A percentile compares a stretch with the other conserved stretches of the same genome.
These are phyloP conservation scores for Cladophialophora exuberans DNA, from an alignment of 2,329 filamentous ascomycete genomes.

Conservation along the genomic window DNA sequence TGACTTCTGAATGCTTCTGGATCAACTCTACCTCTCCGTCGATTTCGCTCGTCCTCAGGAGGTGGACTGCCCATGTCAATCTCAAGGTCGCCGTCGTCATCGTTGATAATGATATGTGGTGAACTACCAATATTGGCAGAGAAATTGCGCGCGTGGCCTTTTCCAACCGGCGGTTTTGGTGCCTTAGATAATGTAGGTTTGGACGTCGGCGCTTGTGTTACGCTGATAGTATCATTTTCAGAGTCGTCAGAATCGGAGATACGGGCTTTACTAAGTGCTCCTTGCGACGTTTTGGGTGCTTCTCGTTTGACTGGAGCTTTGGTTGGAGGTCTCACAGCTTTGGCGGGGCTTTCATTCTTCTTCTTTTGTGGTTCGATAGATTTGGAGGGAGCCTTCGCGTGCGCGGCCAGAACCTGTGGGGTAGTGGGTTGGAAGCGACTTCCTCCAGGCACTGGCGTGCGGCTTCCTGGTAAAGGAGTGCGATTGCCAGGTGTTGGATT, in stretches of 20 bases:
- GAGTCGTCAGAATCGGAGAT: slow-evolving; percentile 29
- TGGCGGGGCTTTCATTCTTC: slow-evolving; percentile 8
- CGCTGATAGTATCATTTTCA: slow-evolving; percentile 13
- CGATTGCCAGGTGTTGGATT: slow-evolving; percentile 20
- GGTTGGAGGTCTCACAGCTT: background rate
- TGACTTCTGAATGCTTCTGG: slow-evolving; percentile 29
- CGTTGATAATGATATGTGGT: slow-evolving; percentile 48
- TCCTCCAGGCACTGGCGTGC: slow-evolving; percentile 38
- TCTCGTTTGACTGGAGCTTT: slow-evolving; percentile 18
- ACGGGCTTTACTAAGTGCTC: slow-evolving; percentile 25
- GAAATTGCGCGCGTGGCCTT: slow-evolving; percentile 21
- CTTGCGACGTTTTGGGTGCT: slow-evolving; percentile 10
- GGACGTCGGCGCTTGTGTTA: background rate
- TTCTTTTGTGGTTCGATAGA: slow-evolving; percentile 22
- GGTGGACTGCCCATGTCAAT: slow-evolving; percentile 54
- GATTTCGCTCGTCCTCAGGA: slow-evolving; percentile 37
- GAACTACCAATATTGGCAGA: slow-evolving; percentile 27
- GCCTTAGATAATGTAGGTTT: slow-evolving; percentile 1
- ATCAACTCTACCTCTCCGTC: slow-evolving; percentile 22
- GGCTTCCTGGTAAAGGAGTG: slow-evolving; percentile 30
- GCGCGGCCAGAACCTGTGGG: slow-evolving; percentile 39
- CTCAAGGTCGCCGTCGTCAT: slow-evolving; percentile 47
- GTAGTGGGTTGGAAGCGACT: slow-evolving; percentile 38
- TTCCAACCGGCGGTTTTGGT: slow-evolving; percentile 1
- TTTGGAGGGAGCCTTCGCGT: slow-evolving; percentile 34